Base-by-base conservation (phyloP, 257 asterid species). In the Echium plantagineum region DNA sequence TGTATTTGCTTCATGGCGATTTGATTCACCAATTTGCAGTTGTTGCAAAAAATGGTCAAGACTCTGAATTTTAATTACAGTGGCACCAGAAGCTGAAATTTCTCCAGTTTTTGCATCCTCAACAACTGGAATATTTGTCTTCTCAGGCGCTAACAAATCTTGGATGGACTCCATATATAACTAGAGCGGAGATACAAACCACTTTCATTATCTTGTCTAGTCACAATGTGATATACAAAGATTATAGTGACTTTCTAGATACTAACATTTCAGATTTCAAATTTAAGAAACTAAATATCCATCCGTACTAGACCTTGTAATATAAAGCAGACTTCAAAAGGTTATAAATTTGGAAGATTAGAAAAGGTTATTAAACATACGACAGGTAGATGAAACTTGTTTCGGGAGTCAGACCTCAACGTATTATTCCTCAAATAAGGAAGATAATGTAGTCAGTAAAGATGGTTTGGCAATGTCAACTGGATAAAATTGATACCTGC, bases 141-240 rank as follows among this genome's bases (percentile, higher is more conserved):
- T 89, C 63, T 86, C 93, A 16, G 97, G 95, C 60, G 89, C 87
- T 68, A 89, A 95, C 77, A 89, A 81, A 89, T 89, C 97, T 81
- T 89, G 97, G 71, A 89, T 72, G 32, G 88, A 82, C 73, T 89
- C 97, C 94, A 82, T 79, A 84, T 89, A 89, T 42, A 89, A 71
- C 97, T 89, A 74, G 68, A 71, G 46, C 58, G 49, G 21, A 7
- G 24, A 24, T 32, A 61, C 6, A 57, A 58, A 19, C 10, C 15
- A 21, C 30, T 21, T 5, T 21, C 21, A 53, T 53, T 53, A 16
- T 42, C 4, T 10, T 42, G 16, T 15, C 49, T 0, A 42, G 15
- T 12, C 3, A 42, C 17, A 42, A 42, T 42, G 49, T 42, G 17
- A 42, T 13, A 42, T 10, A 42, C 16, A 42, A 13, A 42, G 49